Percentiles rank a stretch among this genome's conserved stretches.
Evolutionary conservation across 257 asterid species (phyloP).

Genomic region (Solanum medicagineum): DNA sequence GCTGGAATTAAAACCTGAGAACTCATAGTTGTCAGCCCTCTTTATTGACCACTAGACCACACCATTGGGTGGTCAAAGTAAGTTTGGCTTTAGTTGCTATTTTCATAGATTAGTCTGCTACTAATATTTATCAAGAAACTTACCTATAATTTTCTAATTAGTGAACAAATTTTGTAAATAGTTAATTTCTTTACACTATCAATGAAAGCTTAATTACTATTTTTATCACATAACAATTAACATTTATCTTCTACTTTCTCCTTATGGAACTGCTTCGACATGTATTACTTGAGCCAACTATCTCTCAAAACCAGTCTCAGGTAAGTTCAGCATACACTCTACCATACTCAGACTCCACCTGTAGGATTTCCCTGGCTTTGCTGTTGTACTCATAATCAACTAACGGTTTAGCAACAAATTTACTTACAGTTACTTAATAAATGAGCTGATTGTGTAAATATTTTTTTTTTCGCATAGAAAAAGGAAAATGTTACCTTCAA

Average conservation of each 20-base stretch:
- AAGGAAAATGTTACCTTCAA: conserved; percentile 30
- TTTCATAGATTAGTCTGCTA: background rate
- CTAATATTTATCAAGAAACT: background rate
- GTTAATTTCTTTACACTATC: background rate
- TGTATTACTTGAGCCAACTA: background rate
- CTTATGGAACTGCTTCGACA: background rate
- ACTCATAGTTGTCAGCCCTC: background rate
- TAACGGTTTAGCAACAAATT: background rate
- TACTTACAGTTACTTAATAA: background rate
- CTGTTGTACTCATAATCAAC: background rate
- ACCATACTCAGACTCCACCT: background rate
- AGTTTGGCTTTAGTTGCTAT: background rate
- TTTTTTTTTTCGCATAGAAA: too few relatives aligned
- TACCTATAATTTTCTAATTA: background rate
- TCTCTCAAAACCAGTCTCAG: background rate
- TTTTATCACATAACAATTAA: background rate
- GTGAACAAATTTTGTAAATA: background rate
- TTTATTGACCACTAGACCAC: background rate
- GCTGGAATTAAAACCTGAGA: background rate
- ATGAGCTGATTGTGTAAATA: background rate
- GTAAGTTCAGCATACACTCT: background rate
- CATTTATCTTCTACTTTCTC: background rate
- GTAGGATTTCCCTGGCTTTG: background rate
- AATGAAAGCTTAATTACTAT: background rate
- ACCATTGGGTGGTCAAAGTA: background rate